These are phyloP conservation scores for Collybia nuda DNA, from an alignment of 768 basidiomycete genomes.

Conservation along the genomic window DNA sequence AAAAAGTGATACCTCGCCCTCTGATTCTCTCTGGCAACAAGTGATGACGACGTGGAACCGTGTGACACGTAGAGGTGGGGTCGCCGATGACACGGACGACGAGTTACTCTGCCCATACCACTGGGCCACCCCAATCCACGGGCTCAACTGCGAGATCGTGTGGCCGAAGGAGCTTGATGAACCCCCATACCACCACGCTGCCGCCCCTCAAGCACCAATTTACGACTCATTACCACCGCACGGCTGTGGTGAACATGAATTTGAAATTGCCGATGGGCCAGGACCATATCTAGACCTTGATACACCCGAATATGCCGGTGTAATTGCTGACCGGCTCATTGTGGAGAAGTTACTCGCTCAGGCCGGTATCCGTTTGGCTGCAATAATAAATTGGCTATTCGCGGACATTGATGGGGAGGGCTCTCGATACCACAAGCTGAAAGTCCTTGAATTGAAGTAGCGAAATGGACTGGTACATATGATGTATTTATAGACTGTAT, in stretches of 20 bases:
- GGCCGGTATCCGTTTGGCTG: conserved; percentile 83
- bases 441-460: too few relatives aligned
- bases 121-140: conserved; percentile 75
- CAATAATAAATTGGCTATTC: conserved; percentile 76
- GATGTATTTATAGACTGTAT: too few relatives aligned
- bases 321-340: conserved; percentile 63
- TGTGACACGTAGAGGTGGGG: conserved; percentile 10
- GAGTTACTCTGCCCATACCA: conserved; percentile 68
- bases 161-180: conserved; percentile 75
- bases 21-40: conserved; percentile 25
- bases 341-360: conserved; percentile 83
- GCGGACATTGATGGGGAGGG: conserved; percentile 24
- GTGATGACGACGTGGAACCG: conserved; percentile 21
- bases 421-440: too few relatives aligned
- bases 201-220: conserved; percentile 12
- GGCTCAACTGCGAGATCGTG: conserved; percentile 78
- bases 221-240: conserved; percentile 13
- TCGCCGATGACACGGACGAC: conserved; percentile 43
- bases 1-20: not conserved
- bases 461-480: too few relatives aligned
- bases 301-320: conserved; percentile 76
- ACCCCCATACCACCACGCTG: conserved; percentile 33
- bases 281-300: conserved; percentile 65
- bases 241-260: conserved; percentile 8
- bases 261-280: conserved; percentile 6